Conservation (phyloP, 1,284 basidiomycete species). For the Mycena citricolor region DNA sequence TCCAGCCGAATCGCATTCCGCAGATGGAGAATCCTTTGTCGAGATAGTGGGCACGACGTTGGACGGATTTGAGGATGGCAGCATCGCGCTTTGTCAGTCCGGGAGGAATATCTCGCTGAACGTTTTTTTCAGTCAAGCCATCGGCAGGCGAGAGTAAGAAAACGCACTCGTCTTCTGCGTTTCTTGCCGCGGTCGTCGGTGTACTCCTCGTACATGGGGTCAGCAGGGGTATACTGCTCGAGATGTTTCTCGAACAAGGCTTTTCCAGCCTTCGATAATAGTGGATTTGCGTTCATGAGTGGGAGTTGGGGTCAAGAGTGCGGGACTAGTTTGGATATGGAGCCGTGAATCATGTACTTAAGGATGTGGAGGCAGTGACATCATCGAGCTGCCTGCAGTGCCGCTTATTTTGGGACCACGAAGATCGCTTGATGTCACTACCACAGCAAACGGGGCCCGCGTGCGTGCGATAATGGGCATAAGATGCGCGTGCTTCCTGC, state of each 20-base stretch:
- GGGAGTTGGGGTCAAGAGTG: neutral
- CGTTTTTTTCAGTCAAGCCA: neutral
- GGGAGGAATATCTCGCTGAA: slow-evolving; percentile 69
- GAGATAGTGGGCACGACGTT: slow-evolving; percentile 83
- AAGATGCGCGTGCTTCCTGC: no score
- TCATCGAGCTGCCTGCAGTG: no score
- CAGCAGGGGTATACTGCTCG: slow-evolving; percentile 64
- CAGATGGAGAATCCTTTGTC: slow-evolving; percentile 88
- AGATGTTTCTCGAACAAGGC: slow-evolving; percentile 65
- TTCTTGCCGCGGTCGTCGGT: slow-evolving; percentile 64
- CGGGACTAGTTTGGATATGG: no score
- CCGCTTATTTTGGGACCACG: no score
- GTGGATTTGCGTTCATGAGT: no score
- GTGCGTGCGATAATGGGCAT: no score
- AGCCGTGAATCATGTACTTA: no score
- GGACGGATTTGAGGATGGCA: slow-evolving; percentile 74
- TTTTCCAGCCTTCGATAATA: slow-evolving; percentile 49
- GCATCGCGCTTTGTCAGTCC: slow-evolving; percentile 79
- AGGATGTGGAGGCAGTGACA: no score
- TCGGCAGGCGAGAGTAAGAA: slow-evolving; percentile 1
- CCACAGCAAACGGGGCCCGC: no score
- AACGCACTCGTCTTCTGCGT: slow-evolving; percentile 66
- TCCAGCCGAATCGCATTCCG: slow-evolving; percentile 87
- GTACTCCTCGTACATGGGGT: slow-evolving; percentile 81
- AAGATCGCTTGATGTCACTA: no score